Percentiles rank a stretch among this genome's conserved stretches.
phyloP scores from a whole-genome alignment of 1,284 basidiomycete species.

The Kwoniella shivajii region DNA sequence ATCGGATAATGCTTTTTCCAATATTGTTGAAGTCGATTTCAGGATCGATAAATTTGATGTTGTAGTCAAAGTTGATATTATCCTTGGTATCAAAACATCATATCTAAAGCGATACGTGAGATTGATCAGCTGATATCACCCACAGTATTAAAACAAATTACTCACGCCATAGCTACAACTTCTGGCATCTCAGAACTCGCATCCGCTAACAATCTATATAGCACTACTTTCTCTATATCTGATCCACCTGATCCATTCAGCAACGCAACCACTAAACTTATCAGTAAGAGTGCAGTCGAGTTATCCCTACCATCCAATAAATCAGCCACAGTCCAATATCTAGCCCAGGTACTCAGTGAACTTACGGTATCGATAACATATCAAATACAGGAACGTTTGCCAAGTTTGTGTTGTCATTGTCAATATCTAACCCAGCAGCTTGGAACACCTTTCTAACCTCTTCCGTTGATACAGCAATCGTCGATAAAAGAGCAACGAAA shows the following conservation, averaged over 20 bases:
- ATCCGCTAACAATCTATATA: slow-evolving; percentile 75
- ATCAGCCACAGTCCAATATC: slow-evolving; percentile 33
- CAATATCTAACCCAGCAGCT: slow-evolving; percentile 62
- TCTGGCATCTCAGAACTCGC: slow-evolving; percentile 73
- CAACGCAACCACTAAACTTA: slow-evolving; percentile 76
- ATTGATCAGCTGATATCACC: not conserved
- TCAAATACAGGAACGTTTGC: slow-evolving; percentile 59
- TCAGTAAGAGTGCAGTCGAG: slow-evolving; percentile 69
- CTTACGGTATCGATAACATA: slow-evolving; percentile 46
- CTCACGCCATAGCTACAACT: slow-evolving; percentile 71
- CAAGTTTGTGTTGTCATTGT: slow-evolving; percentile 57
- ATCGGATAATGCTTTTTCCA: slow-evolving; percentile 55
- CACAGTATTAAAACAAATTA: slow-evolving; percentile 23
- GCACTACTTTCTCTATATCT: slow-evolving; percentile 76
- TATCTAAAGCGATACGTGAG: slow-evolving; percentile 60
- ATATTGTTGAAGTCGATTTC: slow-evolving; percentile 70
- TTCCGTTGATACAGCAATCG: slow-evolving; percentile 62
- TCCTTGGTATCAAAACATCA: slow-evolving; percentile 73
- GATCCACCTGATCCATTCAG: slow-evolving; percentile 70
- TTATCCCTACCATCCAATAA: slow-evolving; percentile 55
- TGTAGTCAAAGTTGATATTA: slow-evolving; percentile 73
- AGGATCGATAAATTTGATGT: slow-evolving; percentile 73
- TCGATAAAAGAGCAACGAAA: slow-evolving; percentile 75
- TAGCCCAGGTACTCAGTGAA: slow-evolving; percentile 48
- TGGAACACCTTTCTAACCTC: slow-evolving; percentile 64